phyloP scores from a whole-genome alignment of 1,139 yeast species.

The Spencermartinsiella ligniputridi region DNA sequence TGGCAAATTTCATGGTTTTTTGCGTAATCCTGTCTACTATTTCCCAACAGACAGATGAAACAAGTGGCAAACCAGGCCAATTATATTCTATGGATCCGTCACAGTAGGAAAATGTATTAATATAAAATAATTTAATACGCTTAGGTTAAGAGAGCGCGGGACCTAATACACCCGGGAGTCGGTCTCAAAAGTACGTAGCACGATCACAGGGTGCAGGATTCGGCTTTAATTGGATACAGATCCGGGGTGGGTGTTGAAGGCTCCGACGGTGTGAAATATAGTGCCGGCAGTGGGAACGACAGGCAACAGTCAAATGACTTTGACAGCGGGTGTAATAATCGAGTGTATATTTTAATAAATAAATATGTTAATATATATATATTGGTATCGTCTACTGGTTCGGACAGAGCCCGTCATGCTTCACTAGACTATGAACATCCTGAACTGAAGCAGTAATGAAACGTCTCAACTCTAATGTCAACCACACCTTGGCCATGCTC shows the following conservation, averaged over 20 bases:
- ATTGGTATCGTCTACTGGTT: conserved; percentile 43
- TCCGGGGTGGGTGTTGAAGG: background rate
- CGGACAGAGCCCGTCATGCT: conserved; percentile 58
- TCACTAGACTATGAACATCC: conserved; percentile 56
- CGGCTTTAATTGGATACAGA: background rate
- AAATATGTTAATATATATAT: background rate
- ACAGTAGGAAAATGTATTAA: too few relatives aligned
- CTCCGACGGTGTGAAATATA: background rate
- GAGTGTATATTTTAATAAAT: too few relatives aligned
- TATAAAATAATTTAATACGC: too few relatives aligned
- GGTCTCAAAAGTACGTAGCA: background rate
- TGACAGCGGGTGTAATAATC: too few relatives aligned
- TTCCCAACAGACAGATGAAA: too few relatives aligned
- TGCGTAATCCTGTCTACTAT: too few relatives aligned
- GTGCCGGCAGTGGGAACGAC: too few relatives aligned
- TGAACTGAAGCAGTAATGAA: conserved; percentile 80
- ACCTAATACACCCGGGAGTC: background rate
- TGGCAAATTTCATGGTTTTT: too few relatives aligned
- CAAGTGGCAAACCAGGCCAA: too few relatives aligned
- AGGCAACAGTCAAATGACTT: too few relatives aligned
- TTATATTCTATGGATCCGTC: too few relatives aligned
- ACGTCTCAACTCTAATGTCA: conserved; percentile 83
- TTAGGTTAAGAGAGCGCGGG: too few relatives aligned
- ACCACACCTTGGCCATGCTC: conserved; percentile 87
- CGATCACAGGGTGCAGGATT: background rate